Percentiles rank a stretch among this genome's conserved stretches.
phyloP scores from a whole-genome alignment of 2,329 filamentous ascomycete genomes.

The Chlorencoelia australis region DNA sequence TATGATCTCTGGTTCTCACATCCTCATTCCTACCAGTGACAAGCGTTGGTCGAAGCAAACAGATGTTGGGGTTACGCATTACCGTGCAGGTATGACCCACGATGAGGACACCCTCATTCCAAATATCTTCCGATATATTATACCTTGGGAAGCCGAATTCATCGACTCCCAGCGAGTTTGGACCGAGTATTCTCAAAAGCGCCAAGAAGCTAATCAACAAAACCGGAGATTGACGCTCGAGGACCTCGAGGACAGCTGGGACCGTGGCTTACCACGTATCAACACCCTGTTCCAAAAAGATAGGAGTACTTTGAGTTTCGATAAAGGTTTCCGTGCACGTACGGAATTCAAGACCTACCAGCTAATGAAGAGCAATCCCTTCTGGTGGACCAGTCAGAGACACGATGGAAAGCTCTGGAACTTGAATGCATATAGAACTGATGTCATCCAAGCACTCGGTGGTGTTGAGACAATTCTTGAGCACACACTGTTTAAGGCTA shows the following conservation, averaged over 20 bases:
- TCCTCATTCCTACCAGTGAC: constrained; percentile 92
- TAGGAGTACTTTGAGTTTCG: constrained; percentile 89
- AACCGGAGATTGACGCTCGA: constrained; percentile 90
- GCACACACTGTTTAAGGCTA: constrained; percentile 93
- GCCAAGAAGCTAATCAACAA: constrained; percentile 92
- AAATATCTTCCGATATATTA: constrained; percentile 99
- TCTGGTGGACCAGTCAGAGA: constrained; percentile 98
- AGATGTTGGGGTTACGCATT: constrained; percentile 93
- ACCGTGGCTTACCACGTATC: constrained; percentile 91
- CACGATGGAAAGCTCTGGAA: constrained; percentile 99
- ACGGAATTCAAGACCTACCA: constrained; percentile 98
- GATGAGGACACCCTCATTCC: constrained; percentile 96
- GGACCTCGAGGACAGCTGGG: constrained; percentile 97
- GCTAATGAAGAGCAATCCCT: constrained; percentile 97
- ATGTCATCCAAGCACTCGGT: constrained; percentile 85
- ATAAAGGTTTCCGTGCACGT: constrained; percentile 92
- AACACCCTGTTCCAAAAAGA: constrained; percentile 99
- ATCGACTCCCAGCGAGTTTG: constrained; percentile 98
- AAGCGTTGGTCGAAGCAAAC: constrained; percentile 99
- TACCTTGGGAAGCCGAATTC: constrained; percentile 98
- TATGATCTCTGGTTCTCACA: constrained; percentile 98
- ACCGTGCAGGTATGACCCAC: constrained; percentile 94
- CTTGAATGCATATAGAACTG: constrained; percentile 86
- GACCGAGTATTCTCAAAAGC: constrained; percentile 98
- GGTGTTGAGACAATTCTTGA: constrained; percentile 98